Base-by-base conservation (phyloP, 208 protist species). In the Leishmania arabica region DNA sequence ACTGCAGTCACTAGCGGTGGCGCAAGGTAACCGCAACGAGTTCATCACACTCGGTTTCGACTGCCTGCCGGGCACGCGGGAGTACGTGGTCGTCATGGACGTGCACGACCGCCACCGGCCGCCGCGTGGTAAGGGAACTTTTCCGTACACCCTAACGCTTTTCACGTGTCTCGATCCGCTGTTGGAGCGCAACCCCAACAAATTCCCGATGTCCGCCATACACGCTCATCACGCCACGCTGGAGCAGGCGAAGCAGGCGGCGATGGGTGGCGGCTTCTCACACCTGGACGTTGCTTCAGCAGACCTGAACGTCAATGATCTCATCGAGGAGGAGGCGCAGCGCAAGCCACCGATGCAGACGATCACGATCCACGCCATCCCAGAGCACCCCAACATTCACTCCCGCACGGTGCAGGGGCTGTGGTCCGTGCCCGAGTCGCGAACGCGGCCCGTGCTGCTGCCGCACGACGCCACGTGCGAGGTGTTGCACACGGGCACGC, bases 41-140 rank as follows among this genome's bases (percentile, higher is more conserved):
- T 84, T 86, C 42, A 75, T 89, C 70, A 94, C 89, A n/a, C 56
- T 90, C 42, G 90, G 89, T 78, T 96, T 96, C 79, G 90, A 91
- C 84, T 93, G 89, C 69, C 90, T 90, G 27, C 83, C 90, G 47
- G 93, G 93, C 24, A 90, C 86, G 42, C 87, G 81, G 13, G 77
- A 94, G 68, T 86, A 94, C 56, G 78, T 96, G 37, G 87, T 94
- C 71, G 84, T 93, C 70, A 72, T 96, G 71, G 79, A 84, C 24
- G 80, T 87, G 19, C 80, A 85, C 72, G 60, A 70, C n/a, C 49
- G 9, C 37, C 49, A 51, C 31, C 5, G 37, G 15, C 6, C 21
- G 17, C 24, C 51, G 27, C 6, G 8, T 2, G 53, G 21, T 5
- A 56, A 82, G 19, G 13, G 45, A 0, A 17, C 69, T n/a, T 92